These are phyloP conservation scores for Calocera cornea DNA, from an alignment of 768 basidiomycete species.

Conservation along the genomic window DNA sequence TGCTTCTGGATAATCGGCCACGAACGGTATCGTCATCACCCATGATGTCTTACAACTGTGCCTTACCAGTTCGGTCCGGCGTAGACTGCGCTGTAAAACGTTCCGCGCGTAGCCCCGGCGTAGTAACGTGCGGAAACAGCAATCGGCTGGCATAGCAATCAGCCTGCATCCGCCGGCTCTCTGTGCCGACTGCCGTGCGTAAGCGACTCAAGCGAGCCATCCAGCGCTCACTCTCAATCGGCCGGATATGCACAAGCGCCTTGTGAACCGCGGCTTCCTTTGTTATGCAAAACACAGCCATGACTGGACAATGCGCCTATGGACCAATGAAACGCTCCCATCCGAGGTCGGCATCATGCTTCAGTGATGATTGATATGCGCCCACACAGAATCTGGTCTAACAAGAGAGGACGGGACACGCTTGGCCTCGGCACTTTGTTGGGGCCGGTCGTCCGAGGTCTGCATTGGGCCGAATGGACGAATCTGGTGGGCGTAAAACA, in stretches of 20 bases:
- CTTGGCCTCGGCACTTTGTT: background rate
- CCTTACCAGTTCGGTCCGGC: background rate
- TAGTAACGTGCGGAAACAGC: background rate
- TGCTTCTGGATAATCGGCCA: background rate
- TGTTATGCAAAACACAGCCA: background rate
- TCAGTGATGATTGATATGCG: background rate
- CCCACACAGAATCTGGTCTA: background rate
- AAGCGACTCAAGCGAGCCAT: conserved; percentile 2
- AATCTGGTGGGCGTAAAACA: background rate
- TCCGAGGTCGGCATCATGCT: background rate
- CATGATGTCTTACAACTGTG: background rate
- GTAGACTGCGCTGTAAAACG: background rate
- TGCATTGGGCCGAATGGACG: background rate
- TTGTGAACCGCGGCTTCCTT: background rate
- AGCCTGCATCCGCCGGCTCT: background rate
- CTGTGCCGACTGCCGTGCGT: background rate
- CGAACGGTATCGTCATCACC: background rate
- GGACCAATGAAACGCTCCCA: background rate
- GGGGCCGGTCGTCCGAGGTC: background rate
- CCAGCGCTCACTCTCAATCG: background rate
- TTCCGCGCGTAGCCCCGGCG: background rate
- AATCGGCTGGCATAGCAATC: background rate
- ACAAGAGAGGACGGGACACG: background rate
- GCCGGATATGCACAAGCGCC: background rate
- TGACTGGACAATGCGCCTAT: background rate